phyloP scores from a whole-genome alignment of 768 basidiomycete species.

The Basidioascus undulatus region DNA sequence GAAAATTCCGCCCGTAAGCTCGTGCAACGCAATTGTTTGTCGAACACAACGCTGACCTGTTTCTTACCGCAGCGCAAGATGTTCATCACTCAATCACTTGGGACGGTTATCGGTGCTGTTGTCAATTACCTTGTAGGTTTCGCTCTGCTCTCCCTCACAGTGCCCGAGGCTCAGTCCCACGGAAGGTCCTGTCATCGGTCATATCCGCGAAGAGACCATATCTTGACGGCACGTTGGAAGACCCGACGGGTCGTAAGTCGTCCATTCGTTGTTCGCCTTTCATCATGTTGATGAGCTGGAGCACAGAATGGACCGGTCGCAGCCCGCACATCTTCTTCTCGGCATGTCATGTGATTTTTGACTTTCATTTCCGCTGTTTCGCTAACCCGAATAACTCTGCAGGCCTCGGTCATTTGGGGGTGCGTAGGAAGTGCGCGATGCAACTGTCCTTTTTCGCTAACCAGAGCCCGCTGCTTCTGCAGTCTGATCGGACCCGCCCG shows the following conservation, averaged over 20 bases:
- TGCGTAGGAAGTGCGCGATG: too few relatives aligned
- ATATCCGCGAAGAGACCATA: slow-evolving; percentile 14
- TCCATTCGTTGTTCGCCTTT: too few relatives aligned
- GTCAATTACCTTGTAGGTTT: slow-evolving; percentile 11
- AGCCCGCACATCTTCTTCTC: too few relatives aligned
- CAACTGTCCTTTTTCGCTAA: too few relatives aligned
- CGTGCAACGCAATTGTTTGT: not conserved
- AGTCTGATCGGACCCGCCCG: too few relatives aligned
- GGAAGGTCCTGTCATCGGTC: slow-evolving; percentile 3
- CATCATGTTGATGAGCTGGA: too few relatives aligned
- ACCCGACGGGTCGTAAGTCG: not conserved
- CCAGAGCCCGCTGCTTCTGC: too few relatives aligned
- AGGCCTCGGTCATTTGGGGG: too few relatives aligned
- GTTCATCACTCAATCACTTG: slow-evolving; percentile 11
- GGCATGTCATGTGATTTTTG: too few relatives aligned
- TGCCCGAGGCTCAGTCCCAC: slow-evolving; percentile 5
- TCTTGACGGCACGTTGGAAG: slow-evolving; percentile 13
- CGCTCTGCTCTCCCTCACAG: not conserved
- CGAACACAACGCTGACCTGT: slow-evolving; percentile 5
- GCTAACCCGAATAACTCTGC: too few relatives aligned
- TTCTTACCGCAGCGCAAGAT: slow-evolving; percentile 12
- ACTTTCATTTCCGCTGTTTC: too few relatives aligned
- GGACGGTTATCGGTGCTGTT: slow-evolving; percentile 13
- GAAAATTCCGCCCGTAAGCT: not conserved
- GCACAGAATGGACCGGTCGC: too few relatives aligned